phyloP scores from a whole-genome alignment of 768 basidiomycete species.

The Tulasnella sp. region DNA sequence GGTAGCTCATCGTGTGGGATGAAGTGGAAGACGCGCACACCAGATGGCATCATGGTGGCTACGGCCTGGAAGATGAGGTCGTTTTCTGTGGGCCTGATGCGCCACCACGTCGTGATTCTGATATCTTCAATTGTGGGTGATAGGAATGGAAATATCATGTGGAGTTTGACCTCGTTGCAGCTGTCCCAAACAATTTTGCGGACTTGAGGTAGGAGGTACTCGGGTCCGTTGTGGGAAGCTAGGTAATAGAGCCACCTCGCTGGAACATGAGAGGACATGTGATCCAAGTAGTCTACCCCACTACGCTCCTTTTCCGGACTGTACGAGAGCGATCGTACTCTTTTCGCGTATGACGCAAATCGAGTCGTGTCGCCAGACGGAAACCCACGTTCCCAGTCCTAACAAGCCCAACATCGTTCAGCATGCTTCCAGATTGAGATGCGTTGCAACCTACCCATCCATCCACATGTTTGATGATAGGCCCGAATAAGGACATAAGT shows the following conservation, averaged over 20 bases:
- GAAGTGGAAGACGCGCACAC: neutral
- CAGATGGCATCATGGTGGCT: neutral
- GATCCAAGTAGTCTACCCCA: neutral
- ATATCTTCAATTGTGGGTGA: neutral
- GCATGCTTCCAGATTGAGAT: neutral
- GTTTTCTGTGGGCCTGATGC: neutral
- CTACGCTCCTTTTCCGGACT: neutral
- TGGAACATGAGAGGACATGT: neutral
- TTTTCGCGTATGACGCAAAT: neutral
- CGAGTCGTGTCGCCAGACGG: neutral
- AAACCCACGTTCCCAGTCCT: neutral
- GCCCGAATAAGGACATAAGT: neutral
- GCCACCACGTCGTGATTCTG: neutral
- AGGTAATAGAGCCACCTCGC: neutral
- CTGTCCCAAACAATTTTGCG: neutral
- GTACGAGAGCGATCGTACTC: neutral
- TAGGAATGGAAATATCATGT: neutral
- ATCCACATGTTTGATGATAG: neutral
- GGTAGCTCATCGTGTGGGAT: neutral
- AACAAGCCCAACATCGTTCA: neutral
- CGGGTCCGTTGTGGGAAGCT: neutral
- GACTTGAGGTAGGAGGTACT: neutral
- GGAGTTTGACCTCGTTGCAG: neutral
- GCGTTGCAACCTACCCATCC: neutral
- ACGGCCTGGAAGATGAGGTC: neutral